A percentile compares a stretch with the other conserved stretches of the same genome.
Conservation (phyloP, 306 rosid genomes). For the Cyclanthera cordifolia region DNA sequence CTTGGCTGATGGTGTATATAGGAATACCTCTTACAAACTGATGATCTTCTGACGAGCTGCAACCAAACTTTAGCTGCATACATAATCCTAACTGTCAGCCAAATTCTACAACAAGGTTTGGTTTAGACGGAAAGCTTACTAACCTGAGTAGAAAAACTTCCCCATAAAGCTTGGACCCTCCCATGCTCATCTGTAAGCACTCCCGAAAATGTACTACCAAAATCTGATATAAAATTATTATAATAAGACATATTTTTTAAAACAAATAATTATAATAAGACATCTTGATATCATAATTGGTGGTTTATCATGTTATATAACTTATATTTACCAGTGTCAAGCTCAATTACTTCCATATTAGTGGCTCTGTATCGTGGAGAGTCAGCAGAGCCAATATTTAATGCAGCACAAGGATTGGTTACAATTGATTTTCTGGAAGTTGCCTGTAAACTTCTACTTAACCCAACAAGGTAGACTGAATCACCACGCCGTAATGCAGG, state of each 20-base stretch:
- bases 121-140: neutral
- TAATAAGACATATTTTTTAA: slow-evolving; percentile 1
- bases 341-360: slow-evolving; percentile 96
- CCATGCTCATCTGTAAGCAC: slow-evolving; percentile 85
- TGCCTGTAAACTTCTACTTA: slow-evolving; percentile 97
- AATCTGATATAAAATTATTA: slow-evolving; percentile 42
- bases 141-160: slow-evolving; percentile 99
- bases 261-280: slow-evolving; percentile 8
- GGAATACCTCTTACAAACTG: slow-evolving; percentile 94
- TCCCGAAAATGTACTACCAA: slow-evolving; percentile 90
- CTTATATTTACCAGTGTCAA: slow-evolving; percentile 67
- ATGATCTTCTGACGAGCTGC: slow-evolving; percentile 82
- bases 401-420: slow-evolving; percentile 85
- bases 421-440: slow-evolving; percentile 94
- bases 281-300: slow-evolving; percentile 9
- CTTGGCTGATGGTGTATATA: slow-evolving; percentile 72
- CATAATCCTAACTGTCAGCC: slow-evolving; percentile 14
- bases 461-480: slow-evolving; percentile 84
- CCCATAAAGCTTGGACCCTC: slow-evolving; percentile 94
- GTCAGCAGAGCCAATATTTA: slow-evolving; percentile 85
- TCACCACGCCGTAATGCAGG: slow-evolving; percentile 81
- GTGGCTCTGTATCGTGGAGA: slow-evolving; percentile 89
- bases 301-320: neutral
- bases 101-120: neutral
- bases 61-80: slow-evolving; percentile 66